phyloP scores from a whole-genome alignment of 768 basidiomycete species.

The Lactarius hatsudake region DNA sequence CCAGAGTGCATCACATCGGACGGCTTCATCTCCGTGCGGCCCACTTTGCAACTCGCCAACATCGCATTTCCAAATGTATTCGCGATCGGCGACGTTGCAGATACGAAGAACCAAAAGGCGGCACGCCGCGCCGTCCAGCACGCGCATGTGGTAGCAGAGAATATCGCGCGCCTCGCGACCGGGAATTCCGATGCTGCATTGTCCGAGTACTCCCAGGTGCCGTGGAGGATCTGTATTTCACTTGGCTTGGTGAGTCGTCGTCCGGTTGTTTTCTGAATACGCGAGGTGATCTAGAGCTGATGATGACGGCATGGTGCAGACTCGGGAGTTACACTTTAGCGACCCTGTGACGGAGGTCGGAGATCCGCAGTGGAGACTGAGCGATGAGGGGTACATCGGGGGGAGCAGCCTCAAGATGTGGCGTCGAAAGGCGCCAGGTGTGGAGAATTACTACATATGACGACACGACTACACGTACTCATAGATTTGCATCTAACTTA shows the following conservation, averaged over 20 bases:
- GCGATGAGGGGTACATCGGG: constrained; percentile 26
- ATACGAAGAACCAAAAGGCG: constrained; percentile 31
- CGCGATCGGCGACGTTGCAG: constrained; percentile 33
- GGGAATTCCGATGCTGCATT: not conserved
- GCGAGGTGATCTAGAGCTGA: not conserved
- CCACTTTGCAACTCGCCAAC: constrained; percentile 32
- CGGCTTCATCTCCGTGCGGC: constrained; percentile 30
- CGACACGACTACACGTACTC: not conserved
- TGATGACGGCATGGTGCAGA: constrained; percentile 18
- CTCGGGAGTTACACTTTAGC: constrained; percentile 28
- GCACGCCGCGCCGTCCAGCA: constrained; percentile 30
- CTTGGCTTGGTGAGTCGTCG: constrained; percentile 29
- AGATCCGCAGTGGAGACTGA: constrained; percentile 24
- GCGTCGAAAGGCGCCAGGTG: constrained; percentile 30
- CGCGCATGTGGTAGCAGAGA: constrained; percentile 28
- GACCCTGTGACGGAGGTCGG: constrained; percentile 26
- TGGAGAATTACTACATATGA: constrained; percentile 19
- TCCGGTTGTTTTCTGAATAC: not conserved
- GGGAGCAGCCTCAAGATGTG: constrained; percentile 28
- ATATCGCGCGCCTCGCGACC: constrained; percentile 25
- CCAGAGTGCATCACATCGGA: constrained; percentile 25
- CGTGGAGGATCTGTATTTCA: constrained; percentile 29
- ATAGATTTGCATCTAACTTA: not conserved
- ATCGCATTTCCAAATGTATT: constrained; percentile 26
- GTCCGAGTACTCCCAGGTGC: constrained; percentile 6